Evolutionary conservation across 352 stramenopile species (phyloP).

Genomic region (Phytophthora melonis): DNA sequence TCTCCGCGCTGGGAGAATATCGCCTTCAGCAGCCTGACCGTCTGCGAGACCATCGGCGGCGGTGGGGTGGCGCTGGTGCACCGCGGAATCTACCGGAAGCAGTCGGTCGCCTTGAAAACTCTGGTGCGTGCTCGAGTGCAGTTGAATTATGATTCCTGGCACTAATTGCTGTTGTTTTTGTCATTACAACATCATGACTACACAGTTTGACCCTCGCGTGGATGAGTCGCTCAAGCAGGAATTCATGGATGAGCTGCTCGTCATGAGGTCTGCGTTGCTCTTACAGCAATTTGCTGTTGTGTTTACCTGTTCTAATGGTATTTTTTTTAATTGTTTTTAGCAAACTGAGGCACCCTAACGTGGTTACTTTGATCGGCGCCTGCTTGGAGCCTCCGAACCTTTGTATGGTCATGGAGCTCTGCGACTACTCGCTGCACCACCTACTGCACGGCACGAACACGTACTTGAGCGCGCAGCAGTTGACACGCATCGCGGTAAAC

Average conservation of each 20-base stretch:
- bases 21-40: constrained; percentile 76
- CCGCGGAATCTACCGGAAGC: constrained; percentile 74
- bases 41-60: constrained; percentile 89
- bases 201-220: constrained; percentile 87
- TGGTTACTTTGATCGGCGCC: constrained; percentile 80
- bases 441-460: constrained; percentile 63
- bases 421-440: constrained; percentile 71
- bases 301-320: neutral
- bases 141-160: constrained; percentile 23
- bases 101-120: constrained; percentile 89
- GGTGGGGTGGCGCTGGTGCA: constrained; percentile 93
- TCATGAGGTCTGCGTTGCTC: constrained; percentile 72
- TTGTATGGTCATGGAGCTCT: constrained; percentile 87
- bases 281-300: neutral
- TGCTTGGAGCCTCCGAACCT: constrained; percentile 80
- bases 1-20: constrained; percentile 76
- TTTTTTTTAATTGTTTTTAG: constrained; percentile 17
- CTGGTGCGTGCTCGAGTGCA: constrained; percentile 56
- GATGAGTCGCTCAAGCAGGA: constrained; percentile 89
- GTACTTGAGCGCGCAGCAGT: constrained; percentile 64
- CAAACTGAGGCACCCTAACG: constrained; percentile 77
- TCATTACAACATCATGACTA: neutral
- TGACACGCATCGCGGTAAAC: constrained; percentile 58
- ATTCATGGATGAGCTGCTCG: constrained; percentile 94
- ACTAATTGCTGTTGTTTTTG: neutral